Conservation (phyloP, 1,284 basidiomycete genomes). For the Rhizoctonia solani region DNA sequence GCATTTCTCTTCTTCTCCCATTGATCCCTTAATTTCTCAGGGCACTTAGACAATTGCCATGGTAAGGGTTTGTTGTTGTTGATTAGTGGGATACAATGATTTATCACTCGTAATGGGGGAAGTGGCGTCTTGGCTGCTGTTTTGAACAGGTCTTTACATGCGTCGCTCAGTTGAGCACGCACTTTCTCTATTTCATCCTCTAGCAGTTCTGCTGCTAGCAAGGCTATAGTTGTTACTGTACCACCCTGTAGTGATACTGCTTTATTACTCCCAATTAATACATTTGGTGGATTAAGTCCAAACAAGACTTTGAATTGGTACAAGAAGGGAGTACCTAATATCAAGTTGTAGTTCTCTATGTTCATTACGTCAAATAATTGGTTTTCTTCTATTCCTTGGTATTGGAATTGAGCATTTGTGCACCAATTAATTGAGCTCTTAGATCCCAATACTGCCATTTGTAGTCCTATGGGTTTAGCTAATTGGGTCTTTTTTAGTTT, state of each 20-base stretch:
- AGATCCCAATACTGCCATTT: slow-evolving; percentile 45
- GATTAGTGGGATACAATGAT: slow-evolving; percentile 50
- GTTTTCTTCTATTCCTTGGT: slow-evolving; percentile 44
- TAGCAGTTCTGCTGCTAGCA: slow-evolving; percentile 31
- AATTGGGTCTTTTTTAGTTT: slow-evolving; percentile 39
- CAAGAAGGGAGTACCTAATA: slow-evolving; percentile 45
- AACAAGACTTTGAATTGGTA: slow-evolving; percentile 42
- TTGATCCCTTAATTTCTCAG: slow-evolving; percentile 43
- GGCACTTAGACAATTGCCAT: slow-evolving; percentile 45
- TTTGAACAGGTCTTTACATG: slow-evolving; percentile 43
- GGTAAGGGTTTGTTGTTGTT: slow-evolving; percentile 45
- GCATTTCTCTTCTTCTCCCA: slow-evolving; percentile 44
- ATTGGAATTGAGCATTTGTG: slow-evolving; percentile 41
- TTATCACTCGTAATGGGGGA: slow-evolving; percentile 48
- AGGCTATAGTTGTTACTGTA: slow-evolving; percentile 36
- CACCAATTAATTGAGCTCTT: slow-evolving; percentile 40
- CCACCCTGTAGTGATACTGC: slow-evolving; percentile 40
- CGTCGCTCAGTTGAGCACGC: slow-evolving; percentile 34
- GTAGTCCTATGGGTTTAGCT: slow-evolving; percentile 44
- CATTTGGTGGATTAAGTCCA: slow-evolving; percentile 40
- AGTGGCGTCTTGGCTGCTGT: slow-evolving; percentile 42
- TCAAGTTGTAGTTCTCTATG: slow-evolving; percentile 43
- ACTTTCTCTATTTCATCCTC: slow-evolving; percentile 29
- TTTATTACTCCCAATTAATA: slow-evolving; percentile 39
- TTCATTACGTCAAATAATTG: slow-evolving; percentile 46